phyloP scores from a whole-genome alignment of 805 yeast species.

The Yarrowia sp. region DNA sequence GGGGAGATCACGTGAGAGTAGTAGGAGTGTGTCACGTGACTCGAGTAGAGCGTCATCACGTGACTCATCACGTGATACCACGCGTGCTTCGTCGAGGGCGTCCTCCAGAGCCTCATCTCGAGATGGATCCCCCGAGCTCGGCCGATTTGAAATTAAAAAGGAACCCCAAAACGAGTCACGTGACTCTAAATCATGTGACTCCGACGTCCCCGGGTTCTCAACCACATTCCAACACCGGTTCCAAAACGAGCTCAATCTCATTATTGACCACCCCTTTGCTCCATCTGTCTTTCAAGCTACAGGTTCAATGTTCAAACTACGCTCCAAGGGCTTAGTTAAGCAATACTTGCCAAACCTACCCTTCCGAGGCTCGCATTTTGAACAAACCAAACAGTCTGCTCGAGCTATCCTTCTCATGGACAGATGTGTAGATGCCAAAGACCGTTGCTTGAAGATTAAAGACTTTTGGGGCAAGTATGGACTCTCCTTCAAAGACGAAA shows the following conservation, averaged over 20 bases:
- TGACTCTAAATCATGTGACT: not conserved
- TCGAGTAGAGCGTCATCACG: not conserved
- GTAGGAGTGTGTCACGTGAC: not conserved
- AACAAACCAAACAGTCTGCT: slow-evolving; percentile 20
- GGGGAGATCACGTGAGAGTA: not conserved
- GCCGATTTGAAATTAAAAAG: not conserved
- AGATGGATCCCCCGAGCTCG: not conserved
- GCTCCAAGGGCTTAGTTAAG: not conserved
- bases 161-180: not conserved
- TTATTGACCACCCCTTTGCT: not conserved
- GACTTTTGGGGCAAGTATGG: slow-evolving; percentile 8
- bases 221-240: not conserved
- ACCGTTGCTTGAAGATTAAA: not conserved
- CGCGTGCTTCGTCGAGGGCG: not conserved
- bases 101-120: not conserved
- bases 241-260: slow-evolving; percentile 1
- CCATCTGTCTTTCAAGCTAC: slow-evolving; percentile 11
- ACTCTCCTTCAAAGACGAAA: not conserved
- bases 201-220: not conserved
- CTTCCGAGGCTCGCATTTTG: slow-evolving; percentile 4
- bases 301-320: slow-evolving; percentile 16
- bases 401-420: slow-evolving; percentile 5
- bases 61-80: not conserved
- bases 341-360: slow-evolving; percentile 1
- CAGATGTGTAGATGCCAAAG: slow-evolving; percentile 7